Evolutionary conservation across 2,329 filamentous ascomycete species (phyloP).

Genomic region (Fusarium setosum): DNA sequence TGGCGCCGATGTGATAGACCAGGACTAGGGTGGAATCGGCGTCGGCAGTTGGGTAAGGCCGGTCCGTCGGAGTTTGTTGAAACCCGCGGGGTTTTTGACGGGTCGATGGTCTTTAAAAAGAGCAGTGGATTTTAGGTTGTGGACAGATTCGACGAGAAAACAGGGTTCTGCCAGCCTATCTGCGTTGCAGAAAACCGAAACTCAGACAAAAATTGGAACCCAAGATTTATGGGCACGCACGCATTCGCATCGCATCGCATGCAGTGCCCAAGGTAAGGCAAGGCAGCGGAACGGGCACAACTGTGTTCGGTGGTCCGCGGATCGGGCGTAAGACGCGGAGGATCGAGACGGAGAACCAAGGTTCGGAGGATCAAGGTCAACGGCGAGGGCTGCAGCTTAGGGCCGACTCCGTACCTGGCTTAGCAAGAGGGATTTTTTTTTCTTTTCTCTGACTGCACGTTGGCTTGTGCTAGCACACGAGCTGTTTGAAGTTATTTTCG

Average conservation of each 20-base stretch:
- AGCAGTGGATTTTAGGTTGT: background rate
- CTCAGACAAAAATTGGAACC: background rate
- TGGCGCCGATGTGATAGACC: background rate
- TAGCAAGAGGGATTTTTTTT: background rate
- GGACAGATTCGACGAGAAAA: background rate
- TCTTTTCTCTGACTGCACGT: background rate
- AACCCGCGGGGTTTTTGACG: background rate
- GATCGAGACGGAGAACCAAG: too few relatives aligned
- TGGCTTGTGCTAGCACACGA: too few relatives aligned
- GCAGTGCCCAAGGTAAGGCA: background rate
- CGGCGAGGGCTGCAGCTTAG: background rate
- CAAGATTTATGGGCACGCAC: background rate
- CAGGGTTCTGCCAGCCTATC: background rate
- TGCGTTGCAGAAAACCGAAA: background rate
- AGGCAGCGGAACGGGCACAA: background rate
- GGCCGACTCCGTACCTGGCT: background rate
- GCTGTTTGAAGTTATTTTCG: background rate
- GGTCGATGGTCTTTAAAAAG: background rate
- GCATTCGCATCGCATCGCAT: too few relatives aligned
- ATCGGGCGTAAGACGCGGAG: too few relatives aligned
- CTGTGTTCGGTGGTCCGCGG: conserved; percentile 14
- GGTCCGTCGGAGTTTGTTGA: conserved; percentile 13
- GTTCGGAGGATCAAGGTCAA: too few relatives aligned
- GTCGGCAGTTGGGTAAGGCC: conserved; percentile 18
- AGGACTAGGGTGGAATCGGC: conserved; percentile 26